Conservation (phyloP, 2,329 filamentous ascomycete species). For the Aspergillus pseudonomiae region DNA sequence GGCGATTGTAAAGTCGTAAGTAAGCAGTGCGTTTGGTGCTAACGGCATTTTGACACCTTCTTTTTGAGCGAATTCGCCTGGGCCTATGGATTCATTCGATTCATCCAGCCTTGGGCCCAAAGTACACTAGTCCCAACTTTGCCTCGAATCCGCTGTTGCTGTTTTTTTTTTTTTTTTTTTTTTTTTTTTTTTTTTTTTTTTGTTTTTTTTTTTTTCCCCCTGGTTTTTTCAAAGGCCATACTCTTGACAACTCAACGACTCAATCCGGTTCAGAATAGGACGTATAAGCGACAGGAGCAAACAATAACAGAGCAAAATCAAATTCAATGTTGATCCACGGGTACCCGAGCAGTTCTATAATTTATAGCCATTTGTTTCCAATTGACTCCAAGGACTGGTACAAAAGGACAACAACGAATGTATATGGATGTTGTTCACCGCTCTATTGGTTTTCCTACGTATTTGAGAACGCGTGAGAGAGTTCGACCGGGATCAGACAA, state of each 20-base stretch:
- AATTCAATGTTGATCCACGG: not conserved
- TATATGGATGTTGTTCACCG: not conserved
- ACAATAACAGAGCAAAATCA: not conserved
- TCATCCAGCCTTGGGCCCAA: not conserved
- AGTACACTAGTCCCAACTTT: conserved; percentile 2
- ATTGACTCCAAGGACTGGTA: not conserved
- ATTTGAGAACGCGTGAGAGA: not conserved
- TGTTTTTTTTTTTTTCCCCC: no score
- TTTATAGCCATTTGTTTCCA: no score
- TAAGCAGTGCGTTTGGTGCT: not conserved
- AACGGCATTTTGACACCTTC: not conserved
- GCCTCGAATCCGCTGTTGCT: not conserved
- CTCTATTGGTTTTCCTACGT: not conserved
- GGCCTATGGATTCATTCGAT: not conserved
- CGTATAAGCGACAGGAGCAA: not conserved
- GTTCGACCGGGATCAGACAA: not conserved
- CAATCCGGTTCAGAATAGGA: not conserved
- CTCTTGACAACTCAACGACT: not conserved
- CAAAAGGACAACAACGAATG: not conserved
- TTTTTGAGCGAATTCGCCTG: not conserved
- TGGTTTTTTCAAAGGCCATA: not conserved
- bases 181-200: no score
- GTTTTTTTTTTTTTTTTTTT: not conserved
- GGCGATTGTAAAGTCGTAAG: not conserved
- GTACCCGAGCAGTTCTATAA: no score